Conservation (phyloP, 768 basidiomycete species). For the Nidularia sp. region DNA sequence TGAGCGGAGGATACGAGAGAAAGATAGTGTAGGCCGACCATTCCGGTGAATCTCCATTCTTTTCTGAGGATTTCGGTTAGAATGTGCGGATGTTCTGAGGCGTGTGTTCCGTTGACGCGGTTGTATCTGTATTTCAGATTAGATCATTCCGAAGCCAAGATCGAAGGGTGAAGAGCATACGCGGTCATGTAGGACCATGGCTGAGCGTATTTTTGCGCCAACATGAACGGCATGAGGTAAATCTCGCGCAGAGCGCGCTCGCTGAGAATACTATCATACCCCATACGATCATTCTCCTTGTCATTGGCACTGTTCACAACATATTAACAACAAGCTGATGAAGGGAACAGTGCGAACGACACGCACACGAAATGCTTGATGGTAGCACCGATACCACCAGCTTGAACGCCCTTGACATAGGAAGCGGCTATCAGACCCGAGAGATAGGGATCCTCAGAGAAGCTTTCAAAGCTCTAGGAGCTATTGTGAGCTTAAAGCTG, state of each 20-base stretch:
- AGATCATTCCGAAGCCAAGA: background rate
- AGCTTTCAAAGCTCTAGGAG: conserved; percentile 66
- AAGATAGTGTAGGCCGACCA: conserved; percentile 24
- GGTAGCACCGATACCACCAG: conserved; percentile 66
- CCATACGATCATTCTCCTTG: conserved; percentile 75
- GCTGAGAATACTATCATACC: conserved; percentile 61
- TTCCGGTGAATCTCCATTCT: conserved; percentile 73
- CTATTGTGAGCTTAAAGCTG: background rate
- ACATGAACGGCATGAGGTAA: conserved; percentile 74
- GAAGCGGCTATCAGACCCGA: conserved; percentile 68
- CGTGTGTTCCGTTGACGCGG: conserved; percentile 73
- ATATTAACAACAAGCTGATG: background rate
- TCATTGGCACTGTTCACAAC: conserved; percentile 56
- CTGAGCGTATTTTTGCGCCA: conserved; percentile 59
- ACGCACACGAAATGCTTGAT: conserved; percentile 80
- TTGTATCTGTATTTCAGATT: conserved; percentile 45
- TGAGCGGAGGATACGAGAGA: background rate
- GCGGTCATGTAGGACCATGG: conserved; percentile 74
- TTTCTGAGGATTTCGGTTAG: conserved; percentile 55
- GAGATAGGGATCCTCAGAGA: conserved; percentile 74
- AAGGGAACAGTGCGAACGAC: background rate
- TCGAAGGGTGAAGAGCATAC: conserved; percentile 27
- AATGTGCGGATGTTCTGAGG: conserved; percentile 58
- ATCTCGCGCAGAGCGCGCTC: conserved; percentile 69
- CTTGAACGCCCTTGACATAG: conserved; percentile 77